Conservation (phyloP, 2,329 filamentous ascomycete genomes). For the Curvularia lunata region DNA sequence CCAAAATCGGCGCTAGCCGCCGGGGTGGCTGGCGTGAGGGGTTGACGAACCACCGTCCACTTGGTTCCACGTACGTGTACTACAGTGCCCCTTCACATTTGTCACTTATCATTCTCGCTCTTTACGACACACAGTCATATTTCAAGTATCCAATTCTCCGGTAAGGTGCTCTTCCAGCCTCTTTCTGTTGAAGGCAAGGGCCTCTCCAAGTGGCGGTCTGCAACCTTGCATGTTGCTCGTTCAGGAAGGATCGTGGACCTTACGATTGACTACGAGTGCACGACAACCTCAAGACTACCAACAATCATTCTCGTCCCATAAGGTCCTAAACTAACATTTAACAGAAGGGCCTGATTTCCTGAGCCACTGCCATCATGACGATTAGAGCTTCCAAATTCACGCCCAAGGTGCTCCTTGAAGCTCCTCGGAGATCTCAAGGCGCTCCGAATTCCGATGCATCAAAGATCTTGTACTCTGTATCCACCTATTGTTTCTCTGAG, state of each 20-base stretch:
- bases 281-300: background rate
- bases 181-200: background rate
- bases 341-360: background rate
- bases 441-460: conserved; percentile 72
- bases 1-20: conserved; percentile 11
- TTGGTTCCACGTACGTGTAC: conserved; percentile 15
- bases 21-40: conserved; percentile 16
- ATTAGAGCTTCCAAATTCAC: conserved; percentile 74
- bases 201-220: conserved; percentile 6
- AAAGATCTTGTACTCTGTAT: conserved; percentile 70
- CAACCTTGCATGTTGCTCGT: conserved; percentile 2
- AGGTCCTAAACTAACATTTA: background rate
- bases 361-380: conserved; percentile 63
- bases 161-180: background rate
- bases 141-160: background rate
- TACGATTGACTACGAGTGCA: background rate
- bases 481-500: conserved; percentile 79
- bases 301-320: background rate
- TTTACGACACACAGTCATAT: background rate
- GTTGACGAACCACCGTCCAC: conserved; percentile 22
- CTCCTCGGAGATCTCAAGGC: conserved; percentile 73
- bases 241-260: background rate
- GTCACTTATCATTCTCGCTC: background rate
- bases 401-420: conserved; percentile 76
- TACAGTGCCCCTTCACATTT: conserved; percentile 7